Conservation (phyloP, 306 rosid genomes). For the Quercus berberidifolia region DNA sequence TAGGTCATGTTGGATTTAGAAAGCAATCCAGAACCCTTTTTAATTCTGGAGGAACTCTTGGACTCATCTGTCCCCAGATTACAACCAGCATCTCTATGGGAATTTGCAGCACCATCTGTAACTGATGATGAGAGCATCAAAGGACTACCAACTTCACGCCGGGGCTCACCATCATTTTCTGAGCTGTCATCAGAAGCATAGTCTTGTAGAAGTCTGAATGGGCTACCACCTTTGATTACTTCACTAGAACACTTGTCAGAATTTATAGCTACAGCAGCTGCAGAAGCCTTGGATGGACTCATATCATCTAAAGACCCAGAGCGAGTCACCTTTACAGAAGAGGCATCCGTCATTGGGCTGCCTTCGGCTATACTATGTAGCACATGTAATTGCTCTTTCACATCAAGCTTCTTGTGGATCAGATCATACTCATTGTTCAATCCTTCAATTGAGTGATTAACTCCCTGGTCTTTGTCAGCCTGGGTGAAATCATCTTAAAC, state of each 20-base stretch:
- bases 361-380: constrained; percentile 33
- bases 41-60: constrained; percentile 21
- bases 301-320: constrained; percentile 28
- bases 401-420: constrained; percentile 26
- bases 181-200: constrained; percentile 79
- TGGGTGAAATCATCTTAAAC: constrained; percentile 71
- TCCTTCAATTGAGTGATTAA: constrained; percentile 35
- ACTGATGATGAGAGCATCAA: constrained; percentile 26
- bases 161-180: constrained; percentile 46
- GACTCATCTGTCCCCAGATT: constrained; percentile 28
- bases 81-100: constrained; percentile 24
- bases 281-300: constrained; percentile 22
- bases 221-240: constrained; percentile 44
- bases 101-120: constrained; percentile 30
- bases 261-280: constrained; percentile 26
- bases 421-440: constrained; percentile 24
- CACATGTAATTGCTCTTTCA: constrained; percentile 29
- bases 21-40: constrained; percentile 22
- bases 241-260: constrained; percentile 32
- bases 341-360: constrained; percentile 14
- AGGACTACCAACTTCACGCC: constrained; percentile 31
- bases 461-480: constrained; percentile 47
- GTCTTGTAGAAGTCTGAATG: constrained; percentile 77
- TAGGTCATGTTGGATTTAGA: constrained; percentile 26
- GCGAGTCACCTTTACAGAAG: constrained; percentile 22